Base-by-base conservation (phyloP, 805 yeast genomes). In the Yamadazyma kitorensis region DNA sequence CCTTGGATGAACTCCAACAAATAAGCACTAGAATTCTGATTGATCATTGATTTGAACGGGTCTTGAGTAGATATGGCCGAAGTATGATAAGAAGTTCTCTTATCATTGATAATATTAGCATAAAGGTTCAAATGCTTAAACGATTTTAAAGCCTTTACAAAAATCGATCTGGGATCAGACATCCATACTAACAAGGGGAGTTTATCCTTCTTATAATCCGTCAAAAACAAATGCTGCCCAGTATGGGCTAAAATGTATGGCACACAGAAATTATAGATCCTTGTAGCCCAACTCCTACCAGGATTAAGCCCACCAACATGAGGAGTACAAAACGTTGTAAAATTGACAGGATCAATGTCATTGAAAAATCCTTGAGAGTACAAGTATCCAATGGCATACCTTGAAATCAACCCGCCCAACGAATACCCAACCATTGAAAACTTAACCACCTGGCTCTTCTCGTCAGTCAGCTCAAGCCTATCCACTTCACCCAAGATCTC, bases 41-140 rank as follows among this genome's bases (percentile, higher is more conserved):
- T 66, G 29, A 67, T 57, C 53, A 67, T 65, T 2, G 82, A 76
- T 13, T 61, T 54, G 51, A 79, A 81, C 0, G 87, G 87, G 46
- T 82, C 86, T 23, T 65, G 58, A 17, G 57, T 48, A 0, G 83
- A 74, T 22, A 83, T 83, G 4, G 85, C 85, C 0, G 94, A 70
- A 2, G 94, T 85, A 75, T 84, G 86, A 82, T 86, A 87, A 11
- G 85, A 74, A 4, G 94, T 79, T 45, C 95, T 74, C 44, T 80
- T 80, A 59, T 86, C 96, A 43, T 86, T 84, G 38, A 80, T 73
- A 25, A 84, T 72, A 57, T 87, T 87, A 5, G 93, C 84, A 51
- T 86, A 85, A 28, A 86, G 57, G 5, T 78, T 56, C 27, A 70
- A 68, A 43, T 74, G 54, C 39, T 70, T 59, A 61, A 86, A 87